Percentiles rank a stretch among this genome's conserved stretches.
Conservation (phyloP, 176 grass and related monocot genomes). For the Alopecurus myosuroides region DNA sequence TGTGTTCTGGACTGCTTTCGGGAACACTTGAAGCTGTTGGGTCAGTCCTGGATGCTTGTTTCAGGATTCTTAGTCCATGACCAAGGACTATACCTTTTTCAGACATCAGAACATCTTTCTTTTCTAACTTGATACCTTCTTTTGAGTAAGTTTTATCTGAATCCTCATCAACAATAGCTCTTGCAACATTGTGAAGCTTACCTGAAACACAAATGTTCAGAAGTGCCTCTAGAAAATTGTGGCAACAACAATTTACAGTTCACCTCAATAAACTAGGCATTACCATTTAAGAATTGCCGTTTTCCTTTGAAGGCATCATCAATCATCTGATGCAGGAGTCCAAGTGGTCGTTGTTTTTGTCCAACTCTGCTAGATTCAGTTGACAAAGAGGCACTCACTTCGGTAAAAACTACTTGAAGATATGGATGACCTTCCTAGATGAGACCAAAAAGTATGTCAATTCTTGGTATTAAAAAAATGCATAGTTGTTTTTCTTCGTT, state of each 20-base stretch:
- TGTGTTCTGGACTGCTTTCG: conserved; percentile 54
- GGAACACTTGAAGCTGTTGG: conserved; percentile 34
- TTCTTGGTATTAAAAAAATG: conserved; percentile 15
- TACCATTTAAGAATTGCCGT: conserved; percentile 92
- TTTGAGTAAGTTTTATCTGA: conserved; percentile 53
- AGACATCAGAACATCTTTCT: conserved; percentile 52
- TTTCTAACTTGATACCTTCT: conserved; percentile 48
- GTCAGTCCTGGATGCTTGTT: conserved; percentile 41
- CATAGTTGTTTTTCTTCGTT: conserved; percentile 4
- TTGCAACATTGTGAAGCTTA: conserved; percentile 98
- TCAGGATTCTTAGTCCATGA: conserved; percentile 72
- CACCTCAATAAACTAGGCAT: conserved; percentile 21
- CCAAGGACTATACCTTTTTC: conserved; percentile 75
- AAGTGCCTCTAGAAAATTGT: conserved; percentile 4
- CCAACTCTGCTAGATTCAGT: conserved; percentile 76
- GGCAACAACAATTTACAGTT: conserved; percentile 29
- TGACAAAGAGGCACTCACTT: conserved; percentile 47
- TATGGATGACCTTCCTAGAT: conserved; percentile 63
- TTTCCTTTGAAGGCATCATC: conserved; percentile 98
- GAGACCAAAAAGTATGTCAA: conserved; percentile 20
- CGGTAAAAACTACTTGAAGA: conserved; percentile 64
- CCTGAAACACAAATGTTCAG: conserved; percentile 50
- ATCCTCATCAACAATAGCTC: conserved; percentile 84
- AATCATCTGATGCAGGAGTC: conserved; percentile 92
- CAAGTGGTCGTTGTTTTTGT: conserved; percentile 94